These are phyloP conservation scores for Boeremia lycopersici DNA, from an alignment of 2,329 filamentous ascomycete genomes.

Conservation along the genomic window DNA sequence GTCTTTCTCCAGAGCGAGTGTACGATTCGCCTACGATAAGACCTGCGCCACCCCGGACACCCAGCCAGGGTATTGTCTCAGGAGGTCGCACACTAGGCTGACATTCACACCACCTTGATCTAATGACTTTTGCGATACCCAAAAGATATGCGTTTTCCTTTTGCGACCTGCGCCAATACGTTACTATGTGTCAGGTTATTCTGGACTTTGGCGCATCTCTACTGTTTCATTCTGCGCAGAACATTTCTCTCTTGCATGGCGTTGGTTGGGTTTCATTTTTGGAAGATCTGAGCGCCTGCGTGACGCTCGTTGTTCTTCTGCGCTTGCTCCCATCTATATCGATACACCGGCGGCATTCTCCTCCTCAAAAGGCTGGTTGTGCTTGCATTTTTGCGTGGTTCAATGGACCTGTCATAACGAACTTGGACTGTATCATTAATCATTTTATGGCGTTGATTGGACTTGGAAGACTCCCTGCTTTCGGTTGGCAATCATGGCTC, in stretches of 20 bases:
- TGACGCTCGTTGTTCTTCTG: conserved; percentile 41
- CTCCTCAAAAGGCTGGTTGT: conserved; percentile 33
- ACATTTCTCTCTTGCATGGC: conserved; percentile 37
- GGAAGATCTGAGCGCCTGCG: conserved; percentile 28
- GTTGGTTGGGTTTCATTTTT: conserved; percentile 33
- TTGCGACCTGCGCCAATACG: conserved; percentile 8
- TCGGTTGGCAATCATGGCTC: conserved; percentile 12
- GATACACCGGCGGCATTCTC: conserved; percentile 33
- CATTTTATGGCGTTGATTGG: conserved; percentile 16
- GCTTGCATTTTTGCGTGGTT: conserved; percentile 26
- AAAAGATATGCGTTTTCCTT: conserved; percentile 33
- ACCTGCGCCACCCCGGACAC: conserved; percentile 40
- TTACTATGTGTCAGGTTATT: conserved; percentile 4
- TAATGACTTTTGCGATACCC: conserved; percentile 46
- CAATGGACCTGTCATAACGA: conserved; percentile 13
- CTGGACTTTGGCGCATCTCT: conserved; percentile 13
- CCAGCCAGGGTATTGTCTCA: conserved; percentile 49
- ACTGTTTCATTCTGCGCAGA: conserved; percentile 16
- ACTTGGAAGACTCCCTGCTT: conserved; percentile 16
- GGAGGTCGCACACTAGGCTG: conserved; percentile 48
- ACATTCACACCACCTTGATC: conserved; percentile 22
- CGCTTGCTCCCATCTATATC: conserved; percentile 8
- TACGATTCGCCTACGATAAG: conserved; percentile 41
- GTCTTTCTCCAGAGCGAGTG: conserved; percentile 40
- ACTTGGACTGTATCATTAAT: conserved; percentile 17